A percentile compares a stretch with the other conserved stretches of the same genome.
Evolutionary conservation across 768 basidiomycete genomes (phyloP).

Genomic region (Artomyces pyxidatus): DNA sequence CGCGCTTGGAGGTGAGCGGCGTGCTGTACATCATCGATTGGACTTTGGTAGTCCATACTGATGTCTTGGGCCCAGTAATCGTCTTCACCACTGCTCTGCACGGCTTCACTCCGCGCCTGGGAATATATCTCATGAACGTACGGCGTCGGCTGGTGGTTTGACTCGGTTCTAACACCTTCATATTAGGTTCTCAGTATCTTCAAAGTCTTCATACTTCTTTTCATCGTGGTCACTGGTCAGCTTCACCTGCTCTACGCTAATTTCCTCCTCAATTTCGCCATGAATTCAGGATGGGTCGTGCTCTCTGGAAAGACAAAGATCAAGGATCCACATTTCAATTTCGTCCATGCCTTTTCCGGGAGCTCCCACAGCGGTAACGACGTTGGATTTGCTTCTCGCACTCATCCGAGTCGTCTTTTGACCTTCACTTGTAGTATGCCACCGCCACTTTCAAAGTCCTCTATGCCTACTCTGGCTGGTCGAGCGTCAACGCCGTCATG

Average conservation of each 20-base stretch:
- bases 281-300: slow-evolving; percentile 58
- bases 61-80: slow-evolving; percentile 31
- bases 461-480: slow-evolving; percentile 42
- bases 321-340: slow-evolving; percentile 49
- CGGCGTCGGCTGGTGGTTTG: too few relatives aligned
- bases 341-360: slow-evolving; percentile 48
- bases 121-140: slow-evolving; percentile 48
- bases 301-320: slow-evolving; percentile 49
- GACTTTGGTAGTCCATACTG: neutral
- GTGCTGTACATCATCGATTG: neutral
- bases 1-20: slow-evolving; percentile 41
- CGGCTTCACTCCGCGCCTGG: slow-evolving; percentile 40
- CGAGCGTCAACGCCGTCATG: slow-evolving; percentile 48
- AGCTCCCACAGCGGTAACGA: slow-evolving; percentile 46
- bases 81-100: slow-evolving; percentile 42
- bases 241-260: too few relatives aligned
- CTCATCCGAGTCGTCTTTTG: neutral
- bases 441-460: slow-evolving; percentile 55
- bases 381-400: slow-evolving; percentile 21
- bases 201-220: slow-evolving; percentile 46
- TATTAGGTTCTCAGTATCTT: slow-evolving; percentile 39
- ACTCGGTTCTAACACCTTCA: too few relatives aligned
- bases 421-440: slow-evolving; percentile 34
- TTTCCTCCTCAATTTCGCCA: too few relatives aligned
- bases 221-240: slow-evolving; percentile 50